phyloP scores from a whole-genome alignment of 805 yeast genomes.

The Ogataea methylovora region DNA sequence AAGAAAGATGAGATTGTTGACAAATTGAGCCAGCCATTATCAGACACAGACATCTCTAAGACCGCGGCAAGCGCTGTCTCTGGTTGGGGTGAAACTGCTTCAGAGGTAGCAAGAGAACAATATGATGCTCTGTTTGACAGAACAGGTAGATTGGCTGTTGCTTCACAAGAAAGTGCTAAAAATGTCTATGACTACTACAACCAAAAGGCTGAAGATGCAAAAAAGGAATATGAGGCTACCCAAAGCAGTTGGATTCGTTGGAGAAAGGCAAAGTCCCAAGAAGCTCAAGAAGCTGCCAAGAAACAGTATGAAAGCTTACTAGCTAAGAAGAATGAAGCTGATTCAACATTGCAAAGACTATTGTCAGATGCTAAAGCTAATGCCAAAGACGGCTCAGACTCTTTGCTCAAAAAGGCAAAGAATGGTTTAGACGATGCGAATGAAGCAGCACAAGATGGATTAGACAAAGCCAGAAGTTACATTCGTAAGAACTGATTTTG shows the following conservation, averaged over 20 bases:
- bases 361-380: constrained; percentile 8
- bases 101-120: constrained; percentile 35
- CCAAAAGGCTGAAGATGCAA: constrained; percentile 15
- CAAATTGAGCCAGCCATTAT: constrained; percentile 9
- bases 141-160: constrained; percentile 12
- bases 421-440: constrained; percentile 11
- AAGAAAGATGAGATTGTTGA: constrained; percentile 9
- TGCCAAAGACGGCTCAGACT: constrained; percentile 2
- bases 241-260: constrained; percentile 21
- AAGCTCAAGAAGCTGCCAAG: constrained; percentile 20
- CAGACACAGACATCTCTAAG: constrained; percentile 26
- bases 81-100: constrained; percentile 42
- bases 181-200: constrained; percentile 15
- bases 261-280: constrained; percentile 21
- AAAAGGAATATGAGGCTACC: constrained; percentile 19
- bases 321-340: constrained; percentile 16
- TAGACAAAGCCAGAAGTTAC: constrained; percentile 14
- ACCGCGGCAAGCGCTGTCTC: constrained; percentile 28
- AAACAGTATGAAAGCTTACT: constrained; percentile 14
- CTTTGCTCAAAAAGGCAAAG: constrained; percentile 8
- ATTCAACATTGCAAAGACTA: constrained; percentile 9
- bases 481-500: constrained; percentile 2
- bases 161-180: constrained; percentile 16
- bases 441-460: constrained; percentile 14
- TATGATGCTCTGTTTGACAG: constrained; percentile 19